Conservation (phyloP, 306 rosid species). For the Inga leiocalycina region DNA sequence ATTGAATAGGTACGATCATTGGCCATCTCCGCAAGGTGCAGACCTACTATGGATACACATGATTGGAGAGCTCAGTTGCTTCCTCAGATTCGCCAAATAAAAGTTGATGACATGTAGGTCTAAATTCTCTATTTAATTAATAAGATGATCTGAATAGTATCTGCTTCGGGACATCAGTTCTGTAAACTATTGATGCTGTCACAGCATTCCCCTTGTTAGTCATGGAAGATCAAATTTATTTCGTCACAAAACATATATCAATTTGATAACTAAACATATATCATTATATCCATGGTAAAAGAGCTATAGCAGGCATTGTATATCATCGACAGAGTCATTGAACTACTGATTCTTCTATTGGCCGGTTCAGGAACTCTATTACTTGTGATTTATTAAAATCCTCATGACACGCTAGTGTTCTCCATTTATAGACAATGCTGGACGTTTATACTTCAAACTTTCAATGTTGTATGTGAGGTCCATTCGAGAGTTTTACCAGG, state of each 20-base stretch:
- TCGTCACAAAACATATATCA: background rate
- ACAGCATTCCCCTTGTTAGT: background rate
- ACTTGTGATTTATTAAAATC: background rate
- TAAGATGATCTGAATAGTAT: background rate
- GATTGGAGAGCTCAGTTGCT: constrained; percentile 41
- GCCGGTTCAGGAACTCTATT: background rate
- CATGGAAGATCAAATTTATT: background rate
- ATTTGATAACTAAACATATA: background rate
- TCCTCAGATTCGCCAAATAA: constrained; percentile 20
- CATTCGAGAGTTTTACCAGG: background rate
- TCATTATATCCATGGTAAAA: background rate
- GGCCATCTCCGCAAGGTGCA: constrained; percentile 12
- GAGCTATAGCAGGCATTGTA: background rate
- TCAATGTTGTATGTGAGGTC: background rate
- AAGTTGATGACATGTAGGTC: constrained; percentile 34
- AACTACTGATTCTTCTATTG: background rate
- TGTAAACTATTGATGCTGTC: background rate
- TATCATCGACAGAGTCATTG: background rate
- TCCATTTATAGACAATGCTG: background rate
- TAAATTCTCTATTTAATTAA: too few species aligned
- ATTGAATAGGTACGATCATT: background rate
- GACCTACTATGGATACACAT: constrained; percentile 19
- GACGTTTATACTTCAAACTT: background rate
- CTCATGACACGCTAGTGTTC: background rate
- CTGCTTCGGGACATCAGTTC: background rate